phyloP scores from a whole-genome alignment of 345 rosid genomes.

The Lumnitzera racemosa region DNA sequence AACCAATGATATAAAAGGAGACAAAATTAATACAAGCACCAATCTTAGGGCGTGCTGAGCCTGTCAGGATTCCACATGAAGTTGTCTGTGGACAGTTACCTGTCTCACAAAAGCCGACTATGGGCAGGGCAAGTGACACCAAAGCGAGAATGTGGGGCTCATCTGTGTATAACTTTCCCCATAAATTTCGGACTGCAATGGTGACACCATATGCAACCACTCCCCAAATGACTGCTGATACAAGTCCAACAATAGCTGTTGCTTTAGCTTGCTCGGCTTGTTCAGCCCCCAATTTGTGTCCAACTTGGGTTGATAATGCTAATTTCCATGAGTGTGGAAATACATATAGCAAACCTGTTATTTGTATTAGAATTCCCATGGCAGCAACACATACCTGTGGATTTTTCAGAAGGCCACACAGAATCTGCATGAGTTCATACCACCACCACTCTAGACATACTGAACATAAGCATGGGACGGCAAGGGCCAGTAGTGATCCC shows the following conservation, averaged over 20 bases:
- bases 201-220: slow-evolving; percentile 15
- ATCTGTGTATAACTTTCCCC: slow-evolving; percentile 23
- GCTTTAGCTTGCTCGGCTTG: slow-evolving; percentile 14
- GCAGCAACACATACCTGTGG: slow-evolving; percentile 28
- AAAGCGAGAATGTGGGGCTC: slow-evolving; percentile 22
- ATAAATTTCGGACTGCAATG: slow-evolving; percentile 12
- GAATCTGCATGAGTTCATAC: slow-evolving; percentile 29
- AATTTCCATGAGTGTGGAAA: slow-evolving; percentile 24
- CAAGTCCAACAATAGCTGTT: slow-evolving; percentile 17
- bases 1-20: slow-evolving; percentile 27
- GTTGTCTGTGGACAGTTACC: slow-evolving; percentile 32
- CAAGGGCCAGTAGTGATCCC: slow-evolving; percentile 15
- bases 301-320: slow-evolving; percentile 21
- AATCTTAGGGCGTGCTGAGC: slow-evolving; percentile 17
- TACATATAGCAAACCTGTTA: slow-evolving; percentile 24
- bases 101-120: slow-evolving; percentile 28
- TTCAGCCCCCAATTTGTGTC: slow-evolving; percentile 23
- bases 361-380: slow-evolving; percentile 31
- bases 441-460: slow-evolving; percentile 42
- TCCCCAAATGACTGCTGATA: slow-evolving; percentile 15
- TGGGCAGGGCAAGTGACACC: slow-evolving; percentile 22
- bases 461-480: slow-evolving; percentile 19
- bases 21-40: slow-evolving; percentile 20
- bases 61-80: slow-evolving; percentile 23
- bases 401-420: slow-evolving; percentile 21